Conservation (phyloP, 164 flowering plant species). For the Saururus chinensis region DNA sequence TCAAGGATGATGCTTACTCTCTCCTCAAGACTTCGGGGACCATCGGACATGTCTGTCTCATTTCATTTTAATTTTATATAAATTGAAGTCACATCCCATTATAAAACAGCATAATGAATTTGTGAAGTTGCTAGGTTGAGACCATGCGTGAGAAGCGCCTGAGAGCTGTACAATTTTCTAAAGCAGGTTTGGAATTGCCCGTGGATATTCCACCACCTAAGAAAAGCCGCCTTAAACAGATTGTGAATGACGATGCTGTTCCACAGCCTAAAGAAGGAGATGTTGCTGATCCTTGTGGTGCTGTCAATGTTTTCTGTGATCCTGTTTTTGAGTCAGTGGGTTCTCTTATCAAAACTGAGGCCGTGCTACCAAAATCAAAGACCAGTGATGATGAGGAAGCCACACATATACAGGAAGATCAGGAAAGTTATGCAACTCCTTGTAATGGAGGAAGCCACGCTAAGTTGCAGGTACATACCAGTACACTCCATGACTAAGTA, state of each 20-base stretch:
- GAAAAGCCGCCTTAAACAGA: conserved; percentile 20
- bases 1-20: conserved; percentile 43
- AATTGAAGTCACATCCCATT: not conserved
- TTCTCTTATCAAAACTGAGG: conserved; percentile 6
- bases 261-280: conserved; percentile 7
- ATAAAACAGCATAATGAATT: not conserved
- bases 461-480: conserved; percentile 19
- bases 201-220: conserved; percentile 24
- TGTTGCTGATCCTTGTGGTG: not conserved
- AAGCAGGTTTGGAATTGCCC: conserved; percentile 52
- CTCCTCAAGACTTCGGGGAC: conserved; percentile 52
- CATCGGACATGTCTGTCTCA: conserved; percentile 62
- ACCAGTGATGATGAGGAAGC: not conserved
- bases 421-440: conserved; percentile 3
- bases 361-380: conserved; percentile 7
- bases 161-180: conserved; percentile 49
- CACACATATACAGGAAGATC: conserved; percentile 9
- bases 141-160: conserved; percentile 59
- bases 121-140: conserved; percentile 34
- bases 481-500: no score
- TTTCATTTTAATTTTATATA: not conserved
- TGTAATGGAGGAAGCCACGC: conserved; percentile 7
- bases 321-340: not conserved
- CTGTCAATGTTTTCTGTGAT: not conserved
- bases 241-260: conserved; percentile 11